Base-by-base conservation (phyloP, 2,329 filamentous ascomycete genomes). In the Ceratocystis destructans region DNA sequence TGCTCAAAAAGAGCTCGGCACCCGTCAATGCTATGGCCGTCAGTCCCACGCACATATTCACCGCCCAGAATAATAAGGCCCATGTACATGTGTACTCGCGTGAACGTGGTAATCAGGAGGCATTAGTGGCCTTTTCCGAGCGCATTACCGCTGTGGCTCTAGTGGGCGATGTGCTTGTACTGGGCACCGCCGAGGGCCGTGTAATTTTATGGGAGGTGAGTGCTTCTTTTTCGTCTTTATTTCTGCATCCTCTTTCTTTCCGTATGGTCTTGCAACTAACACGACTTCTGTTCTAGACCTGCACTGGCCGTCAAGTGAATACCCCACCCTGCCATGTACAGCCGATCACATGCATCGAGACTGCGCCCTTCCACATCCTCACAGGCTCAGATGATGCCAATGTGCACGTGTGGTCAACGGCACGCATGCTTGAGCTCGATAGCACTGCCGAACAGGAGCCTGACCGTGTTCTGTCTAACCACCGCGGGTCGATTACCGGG, bases 1-100 rank as follows among this genome's bases (percentile, higher is more conserved):
- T 87, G 61, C 92, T 94, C 81, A 97, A 96, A 81, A 97, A 96
- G 78, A 96, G 89, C 78, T 88, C 89, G 17, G 85, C 87, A n/a
- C 82, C 87, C 31, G 79, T 82, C 67, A 89, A 93, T 75, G 87
- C 89, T 71, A 78, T 99, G 66, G 92, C 90, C 37, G 82, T 92
- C 71, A 95, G 83, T 75, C 80, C 83, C 57, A 87, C 87, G 22
- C 94, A 99, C 74, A 81, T 97, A 61, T 99, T 96, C 74, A 88
- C 92, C 3, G 93, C 90, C 3, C 94, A 99, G 75, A 82, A 88
- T 62, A 91, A 92, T 70, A 97, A 96, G 76, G 90, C 91, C 0
- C 89, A 96, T 53, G 83, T 99, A 1, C 90, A 97, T 76, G 90
- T 99, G 66, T 99, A 97, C 76, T 92, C 84, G 67, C 83, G 91